Base-by-base conservation (phyloP, 2,329 filamentous ascomycete genomes). In the Mollisia scopiformis region DNA sequence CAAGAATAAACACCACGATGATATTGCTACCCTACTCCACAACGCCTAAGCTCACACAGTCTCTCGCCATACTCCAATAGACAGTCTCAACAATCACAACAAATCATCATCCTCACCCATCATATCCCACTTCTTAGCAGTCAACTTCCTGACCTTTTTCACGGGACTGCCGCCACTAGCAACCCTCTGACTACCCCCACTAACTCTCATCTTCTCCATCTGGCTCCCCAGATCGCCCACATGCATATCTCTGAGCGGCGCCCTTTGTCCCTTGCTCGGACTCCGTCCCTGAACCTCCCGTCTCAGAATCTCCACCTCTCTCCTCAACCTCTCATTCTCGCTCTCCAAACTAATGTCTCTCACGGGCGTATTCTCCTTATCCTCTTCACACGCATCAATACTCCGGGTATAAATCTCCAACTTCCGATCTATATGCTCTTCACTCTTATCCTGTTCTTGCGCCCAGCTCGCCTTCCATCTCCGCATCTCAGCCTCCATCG, bases 391-490 rank as follows among this genome's bases (percentile, higher is more conserved):
- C 7, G 71, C 71, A 66, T 69, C 66, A 72, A 74, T 79, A 10
- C 83, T 82, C 55, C 84, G 79, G 58, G 86, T 83, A 33, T 91
- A 77, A 23, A 92, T 82, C 61, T 92, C 94, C 7, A 96, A 83
- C 77, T 99, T 99, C 66, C 86, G 86, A 74, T 98, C 93, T 72
- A 95, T 84, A 75, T 96, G 92, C 73, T 91, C 91, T 62, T 97
- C 92, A 55, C 88, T 87, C 47, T 87, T 85, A 68, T 96, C 93
- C 63, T 87, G 84, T 73, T 97, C 93, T 5, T 89, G 85, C 19
- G 91, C 89, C 74, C 93, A 85, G 0, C 87, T 89, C 0, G 84
- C 84, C 72, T 94, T 89, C 90, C 92, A 97, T n/a, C 91, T 82
- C 10, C 85, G 83, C 74, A 91, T 85, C 74, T 97, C 93, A 13